These are phyloP conservation scores for Prunus persica DNA, from an alignment of 306 rosid species.

Conservation along the genomic window DNA sequence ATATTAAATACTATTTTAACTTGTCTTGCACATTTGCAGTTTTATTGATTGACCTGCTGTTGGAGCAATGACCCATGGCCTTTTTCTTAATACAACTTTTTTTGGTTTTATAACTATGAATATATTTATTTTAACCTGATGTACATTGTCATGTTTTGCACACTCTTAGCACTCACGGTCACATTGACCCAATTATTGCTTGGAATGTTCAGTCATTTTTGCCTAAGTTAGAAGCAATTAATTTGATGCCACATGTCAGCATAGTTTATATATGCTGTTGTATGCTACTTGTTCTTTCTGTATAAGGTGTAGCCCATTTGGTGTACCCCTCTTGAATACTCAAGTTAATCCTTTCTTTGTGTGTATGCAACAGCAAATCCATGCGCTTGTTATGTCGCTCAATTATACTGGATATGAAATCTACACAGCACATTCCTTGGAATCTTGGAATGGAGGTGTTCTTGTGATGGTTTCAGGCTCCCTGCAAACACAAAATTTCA, in stretches of 20 bases:
- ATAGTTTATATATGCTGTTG: not conserved
- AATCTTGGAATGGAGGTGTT: slow-evolving; percentile 95
- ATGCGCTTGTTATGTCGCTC: slow-evolving; percentile 80
- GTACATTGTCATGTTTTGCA: not conserved
- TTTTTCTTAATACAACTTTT: not conserved
- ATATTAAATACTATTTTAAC: not conserved
- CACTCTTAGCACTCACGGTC: not conserved
- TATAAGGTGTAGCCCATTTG: not conserved
- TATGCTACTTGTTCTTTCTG: not conserved
- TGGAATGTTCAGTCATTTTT: not conserved
- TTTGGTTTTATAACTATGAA: not conserved
- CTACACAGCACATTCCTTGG: slow-evolving; percentile 76
- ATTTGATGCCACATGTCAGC: not conserved
- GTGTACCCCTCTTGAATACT: not conserved
- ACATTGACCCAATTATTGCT: not conserved
- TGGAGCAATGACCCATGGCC: not conserved
- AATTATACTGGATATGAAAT: slow-evolving; percentile 80
- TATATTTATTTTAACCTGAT: not conserved
- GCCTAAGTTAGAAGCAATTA: not conserved
- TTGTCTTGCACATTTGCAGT: not conserved
- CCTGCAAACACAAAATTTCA: slow-evolving; percentile 67
- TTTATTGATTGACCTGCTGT: not conserved
- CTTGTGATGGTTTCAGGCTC: slow-evolving; percentile 93
- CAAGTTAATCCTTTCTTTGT: slow-evolving; percentile 9
- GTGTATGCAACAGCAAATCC: slow-evolving; percentile 78